Conservation (phyloP, 2,329 filamentous ascomycete genomes). For the Fusarium miscanthi region DNA sequence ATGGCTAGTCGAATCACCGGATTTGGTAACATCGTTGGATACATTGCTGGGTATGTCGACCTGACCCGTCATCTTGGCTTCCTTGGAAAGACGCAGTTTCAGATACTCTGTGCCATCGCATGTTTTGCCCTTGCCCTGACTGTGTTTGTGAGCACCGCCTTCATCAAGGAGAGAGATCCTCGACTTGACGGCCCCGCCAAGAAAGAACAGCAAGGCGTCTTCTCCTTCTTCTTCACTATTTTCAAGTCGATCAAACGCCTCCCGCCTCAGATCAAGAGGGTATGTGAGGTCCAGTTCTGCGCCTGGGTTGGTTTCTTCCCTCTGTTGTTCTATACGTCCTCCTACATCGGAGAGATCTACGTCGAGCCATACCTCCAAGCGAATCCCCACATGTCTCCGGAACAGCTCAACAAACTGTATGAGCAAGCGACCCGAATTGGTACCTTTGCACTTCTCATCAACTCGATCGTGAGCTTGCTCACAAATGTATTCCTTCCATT, state of each 20-base stretch:
- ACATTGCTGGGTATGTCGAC: slow-evolving; percentile 86
- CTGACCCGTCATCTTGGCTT: slow-evolving; percentile 80
- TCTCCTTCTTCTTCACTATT: slow-evolving; percentile 83
- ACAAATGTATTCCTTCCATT: slow-evolving; percentile 88
- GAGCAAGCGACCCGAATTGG: slow-evolving; percentile 87
- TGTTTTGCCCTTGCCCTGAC: slow-evolving; percentile 77
- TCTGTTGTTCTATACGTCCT: slow-evolving; percentile 94
- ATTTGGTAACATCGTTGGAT: slow-evolving; percentile 90
- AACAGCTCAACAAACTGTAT: slow-evolving; percentile 82
- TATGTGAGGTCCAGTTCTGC: slow-evolving; percentile 85
- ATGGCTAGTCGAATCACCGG: slow-evolving; percentile 92
- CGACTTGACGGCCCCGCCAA: slow-evolving; percentile 73
- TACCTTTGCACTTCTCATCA: slow-evolving; percentile 88
- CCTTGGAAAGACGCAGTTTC: slow-evolving; percentile 90
- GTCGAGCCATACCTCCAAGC: slow-evolving; percentile 82
- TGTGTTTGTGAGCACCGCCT: slow-evolving; percentile 73
- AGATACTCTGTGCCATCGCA: slow-evolving; percentile 88
- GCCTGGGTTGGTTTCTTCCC: slow-evolving; percentile 98
- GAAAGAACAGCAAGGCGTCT: slow-evolving; percentile 70
- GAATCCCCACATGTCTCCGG: slow-evolving; percentile 80
- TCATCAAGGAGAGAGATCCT: slow-evolving; percentile 84
- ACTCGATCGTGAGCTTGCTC: slow-evolving; percentile 84
- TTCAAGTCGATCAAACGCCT: slow-evolving; percentile 80
- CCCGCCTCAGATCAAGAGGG: slow-evolving; percentile 82
- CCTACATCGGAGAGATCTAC: slow-evolving; percentile 93